These are phyloP conservation scores for Fusarium odoratissimum DNA, from an alignment of 2,329 filamentous ascomycete genomes.

Conservation along the genomic window DNA sequence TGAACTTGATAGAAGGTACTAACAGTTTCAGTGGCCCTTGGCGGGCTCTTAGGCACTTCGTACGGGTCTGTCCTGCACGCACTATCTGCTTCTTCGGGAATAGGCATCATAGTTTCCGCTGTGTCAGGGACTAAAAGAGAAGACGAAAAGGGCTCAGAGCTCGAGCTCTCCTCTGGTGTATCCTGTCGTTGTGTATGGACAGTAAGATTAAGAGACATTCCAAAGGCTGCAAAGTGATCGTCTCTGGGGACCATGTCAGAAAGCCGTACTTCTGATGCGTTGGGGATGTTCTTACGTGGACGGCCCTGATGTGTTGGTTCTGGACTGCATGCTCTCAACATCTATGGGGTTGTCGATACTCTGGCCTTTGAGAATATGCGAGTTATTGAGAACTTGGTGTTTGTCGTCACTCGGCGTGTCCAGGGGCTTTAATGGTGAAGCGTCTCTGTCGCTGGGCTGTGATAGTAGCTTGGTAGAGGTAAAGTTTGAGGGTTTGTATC, in stretches of 20 bases:
- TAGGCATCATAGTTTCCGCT: background rate
- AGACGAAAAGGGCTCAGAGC: background rate
- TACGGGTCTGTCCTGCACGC: background rate
- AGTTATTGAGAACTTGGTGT: background rate
- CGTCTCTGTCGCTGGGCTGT: background rate
- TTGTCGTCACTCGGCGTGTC: background rate
- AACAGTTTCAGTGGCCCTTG: background rate
- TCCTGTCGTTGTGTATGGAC: background rate
- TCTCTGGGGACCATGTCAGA: background rate
- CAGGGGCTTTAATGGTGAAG: background rate
- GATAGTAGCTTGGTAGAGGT: fast-evolving
- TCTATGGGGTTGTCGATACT: constrained; percentile 3
- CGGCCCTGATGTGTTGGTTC: background rate
- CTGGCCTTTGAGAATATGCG: background rate
- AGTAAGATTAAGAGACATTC: background rate
- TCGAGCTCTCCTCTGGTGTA: background rate
- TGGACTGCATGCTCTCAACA: constrained; percentile 5
- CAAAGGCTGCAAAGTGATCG: background rate
- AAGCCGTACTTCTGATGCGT: background rate
- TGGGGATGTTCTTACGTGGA: constrained; percentile 3
- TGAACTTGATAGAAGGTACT: background rate
- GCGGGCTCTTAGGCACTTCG: constrained; percentile 1
- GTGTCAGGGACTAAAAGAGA: background rate
- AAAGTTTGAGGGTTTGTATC: background rate
- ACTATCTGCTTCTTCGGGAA: background rate